Base-by-base conservation (phyloP, 2,329 filamentous ascomycete species). In the Endoconidiophora laricicola region DNA sequence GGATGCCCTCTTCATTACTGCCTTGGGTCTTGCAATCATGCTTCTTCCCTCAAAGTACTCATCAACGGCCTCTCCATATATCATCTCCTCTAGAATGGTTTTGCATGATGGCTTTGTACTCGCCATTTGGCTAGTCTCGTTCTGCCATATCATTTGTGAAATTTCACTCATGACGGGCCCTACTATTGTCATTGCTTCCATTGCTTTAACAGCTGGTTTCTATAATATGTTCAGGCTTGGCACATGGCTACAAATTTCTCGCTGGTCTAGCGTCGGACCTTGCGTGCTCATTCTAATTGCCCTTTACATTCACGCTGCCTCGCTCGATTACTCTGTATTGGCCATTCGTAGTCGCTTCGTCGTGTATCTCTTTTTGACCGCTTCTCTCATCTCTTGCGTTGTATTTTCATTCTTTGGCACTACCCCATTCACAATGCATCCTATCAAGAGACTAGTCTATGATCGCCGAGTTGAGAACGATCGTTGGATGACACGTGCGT, bases 381-480 rank as follows among this genome's bases (percentile, higher is more conserved):
- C 63, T 2, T 62, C 62, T 0, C 61, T 71, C 14, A 65, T 63
- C 53, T 62, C 64, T 5, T 47, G 60, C 12, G 44, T 65, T 5
- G 63, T 50, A 10, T 12, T 41, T n/a, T 53, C 51, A 12, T 49
- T 53, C 39, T 53, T 53, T 20, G 44, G 44, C 20, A 50, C 51
- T 9, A 36, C 49, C 18, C 44, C 51, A 16, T 48, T 52, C 16
- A 6, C 22, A 56, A 52, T 62, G 45, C 73, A 77, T 48, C 71
- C 72, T 0, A 58, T 77, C 33, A 65, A 67, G 43, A 67, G 67
- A 3, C 60, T 74, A 10, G 65, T 77, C 10, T 75, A 72, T 56
- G 65, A 67, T 37, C 65, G 66, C 2, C 65, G 70, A 22, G 63
- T 70, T 20, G 65, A 65, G 22, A 65, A 69, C 5, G 67, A 72